Base-by-base conservation (phyloP, 352 stramenopile genomes). In the Globisporangium middletonii region DNA sequence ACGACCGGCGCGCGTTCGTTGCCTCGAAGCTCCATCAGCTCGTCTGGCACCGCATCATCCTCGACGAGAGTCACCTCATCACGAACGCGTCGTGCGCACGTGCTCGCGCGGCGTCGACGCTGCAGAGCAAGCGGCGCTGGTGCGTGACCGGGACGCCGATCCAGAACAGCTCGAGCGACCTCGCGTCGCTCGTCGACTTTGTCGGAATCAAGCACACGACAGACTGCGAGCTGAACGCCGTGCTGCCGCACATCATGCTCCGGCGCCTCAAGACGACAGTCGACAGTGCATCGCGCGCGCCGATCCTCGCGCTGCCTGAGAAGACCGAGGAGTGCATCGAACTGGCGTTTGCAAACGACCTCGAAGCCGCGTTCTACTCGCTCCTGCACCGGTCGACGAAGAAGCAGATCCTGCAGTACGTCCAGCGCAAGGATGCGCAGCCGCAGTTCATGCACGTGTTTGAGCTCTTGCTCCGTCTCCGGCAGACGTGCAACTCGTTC, bases 91-190 rank as follows among this genome's bases (percentile, higher is more conserved):
- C 69, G 13, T 87, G 77, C 19, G 83, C 77, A 30, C 75, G 81
- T 49, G 74, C 83, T 0, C 74, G 73, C 26, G 79, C 80, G 26
- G 76, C 79, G 1, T 80, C 75, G 27, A 63, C 73, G 1, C 73
- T 98, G 23, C 71, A 83, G 13, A 88, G 86, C 37, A 76, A 78
- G 55, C 72, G 81, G 3, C 84, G 88, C 7, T 94, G 92, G 71
- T 96, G 86, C 58, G 72, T 97, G 7, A 97, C 91, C 3, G 89
- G 90, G 12, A 97, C 89, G 16, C 88, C 89, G 0, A 91, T 97
- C 50, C 78, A 96, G 45, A 97, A 97, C 65, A 83, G 79, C 51
- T 72, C 79, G 16, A 79, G 88, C 48, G 89, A 97, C 61, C 67
- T 97, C 33, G 75, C 79, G 35, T 82, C 86, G n/a, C 70, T 97